Evolutionary conservation across 805 yeast genomes (phyloP).

Genomic region (Ogataea ganodermae): DNA sequence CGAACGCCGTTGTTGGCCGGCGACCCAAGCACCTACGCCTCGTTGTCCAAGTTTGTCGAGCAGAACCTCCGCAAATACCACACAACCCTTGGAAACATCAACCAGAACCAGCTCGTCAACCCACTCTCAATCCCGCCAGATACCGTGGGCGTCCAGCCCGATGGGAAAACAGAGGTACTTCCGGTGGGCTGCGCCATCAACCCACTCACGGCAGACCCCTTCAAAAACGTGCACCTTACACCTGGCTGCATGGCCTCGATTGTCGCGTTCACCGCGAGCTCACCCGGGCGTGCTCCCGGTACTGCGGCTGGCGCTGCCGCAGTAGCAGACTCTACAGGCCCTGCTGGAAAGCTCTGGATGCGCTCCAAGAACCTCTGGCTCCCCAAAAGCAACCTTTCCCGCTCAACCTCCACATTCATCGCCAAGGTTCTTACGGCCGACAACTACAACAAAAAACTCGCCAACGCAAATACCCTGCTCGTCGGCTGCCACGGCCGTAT

Average conservation of each 20-base stretch:
- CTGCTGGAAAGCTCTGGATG: conserved; percentile 14
- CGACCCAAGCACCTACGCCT: conserved; percentile 54
- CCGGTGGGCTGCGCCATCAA: conserved; percentile 56
- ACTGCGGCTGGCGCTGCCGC: not conserved
- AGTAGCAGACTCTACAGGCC: conserved; percentile 1
- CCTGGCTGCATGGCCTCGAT: conserved; percentile 50
- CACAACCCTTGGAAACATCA: conserved; percentile 37
- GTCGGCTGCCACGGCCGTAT: conserved; percentile 52
- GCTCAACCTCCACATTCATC: conserved; percentile 38
- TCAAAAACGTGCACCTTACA: conserved; percentile 50
- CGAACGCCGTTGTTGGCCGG: conserved; percentile 39
- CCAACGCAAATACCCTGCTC: conserved; percentile 36
- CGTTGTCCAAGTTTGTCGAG: conserved; percentile 52
- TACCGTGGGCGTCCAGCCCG: conserved; percentile 33
- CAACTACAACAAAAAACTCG: conserved; percentile 32
- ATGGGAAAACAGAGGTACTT: conserved; percentile 36
- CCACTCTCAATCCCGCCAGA: conserved; percentile 39
- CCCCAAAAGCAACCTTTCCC: conserved; percentile 35
- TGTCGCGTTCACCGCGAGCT: conserved; percentile 25
- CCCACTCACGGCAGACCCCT: conserved; percentile 55
- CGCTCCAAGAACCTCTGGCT: conserved; percentile 14
- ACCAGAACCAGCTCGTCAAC: conserved; percentile 42
- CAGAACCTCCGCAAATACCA: conserved; percentile 41
- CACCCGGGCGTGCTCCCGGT: not conserved
- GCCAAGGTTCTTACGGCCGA: conserved; percentile 36